A percentile compares a stretch with the other conserved stretches of the same genome.
Conservation (phyloP, 2,329 filamentous ascomycete genomes). For the Trichoderma sp. region DNA sequence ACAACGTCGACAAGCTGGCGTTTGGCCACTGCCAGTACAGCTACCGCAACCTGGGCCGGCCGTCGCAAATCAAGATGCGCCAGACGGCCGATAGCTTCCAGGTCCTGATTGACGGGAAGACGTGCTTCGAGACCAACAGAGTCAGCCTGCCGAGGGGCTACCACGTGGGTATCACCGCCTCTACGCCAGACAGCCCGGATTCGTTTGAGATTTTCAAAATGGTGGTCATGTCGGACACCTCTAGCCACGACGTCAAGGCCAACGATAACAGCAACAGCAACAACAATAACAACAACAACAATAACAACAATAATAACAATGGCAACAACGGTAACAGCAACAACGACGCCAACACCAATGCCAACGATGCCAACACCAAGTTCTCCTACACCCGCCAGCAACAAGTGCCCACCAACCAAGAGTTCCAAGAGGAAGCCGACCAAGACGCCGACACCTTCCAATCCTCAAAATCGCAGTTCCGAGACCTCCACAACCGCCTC, state of each 20-base stretch:
- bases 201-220: conserved; percentile 93
- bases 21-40: conserved; percentile 90
- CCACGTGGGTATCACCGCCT: conserved; percentile 81
- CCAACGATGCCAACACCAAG: conserved; percentile 40
- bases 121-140: conserved; percentile 82
- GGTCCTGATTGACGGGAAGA: conserved; percentile 74
- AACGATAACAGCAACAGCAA: conserved; percentile 10
- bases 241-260: conserved; percentile 23
- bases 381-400: background rate
- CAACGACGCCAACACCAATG: conserved; percentile 30
- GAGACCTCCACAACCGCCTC: conserved; percentile 79
- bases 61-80: conserved; percentile 71
- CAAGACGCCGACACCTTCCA: conserved; percentile 45
- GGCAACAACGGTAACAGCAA: conserved; percentile 39
- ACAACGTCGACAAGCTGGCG: conserved; percentile 76
- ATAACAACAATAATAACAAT: conserved; percentile 37
- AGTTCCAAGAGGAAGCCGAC: conserved; percentile 45
- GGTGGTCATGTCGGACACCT: conserved; percentile 60
- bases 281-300: conserved; percentile 39
- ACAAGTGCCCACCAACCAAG: conserved; percentile 29
- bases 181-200: conserved; percentile 86
- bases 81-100: conserved; percentile 64
- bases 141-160: conserved; percentile 77
- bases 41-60: conserved; percentile 87
- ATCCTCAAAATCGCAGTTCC: conserved; percentile 63